These are phyloP conservation scores for Paraurostyla sp. DNA, from an alignment of 73 alveolate species.

Conservation along the genomic window DNA sequence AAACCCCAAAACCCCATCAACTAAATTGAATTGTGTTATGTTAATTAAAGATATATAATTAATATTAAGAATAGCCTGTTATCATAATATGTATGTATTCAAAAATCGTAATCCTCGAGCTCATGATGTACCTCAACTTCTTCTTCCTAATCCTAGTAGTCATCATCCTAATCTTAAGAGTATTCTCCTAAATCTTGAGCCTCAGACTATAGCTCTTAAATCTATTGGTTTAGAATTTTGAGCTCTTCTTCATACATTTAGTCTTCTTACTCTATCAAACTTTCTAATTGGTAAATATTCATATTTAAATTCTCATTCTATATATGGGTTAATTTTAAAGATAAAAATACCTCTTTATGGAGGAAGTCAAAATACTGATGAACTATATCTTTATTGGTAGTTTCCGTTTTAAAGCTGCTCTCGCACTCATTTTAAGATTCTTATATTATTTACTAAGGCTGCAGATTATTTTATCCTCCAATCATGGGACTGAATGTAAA, in stretches of 20 bases:
- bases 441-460: constrained; percentile 1
- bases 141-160: not conserved
- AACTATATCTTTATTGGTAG: constrained; percentile 41
- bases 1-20: too few relatives aligned
- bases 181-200: not conserved
- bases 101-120: not conserved
- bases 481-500: constrained; percentile 53
- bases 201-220: not conserved
- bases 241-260: not conserved
- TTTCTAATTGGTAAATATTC: not conserved
- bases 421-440: constrained; percentile 45
- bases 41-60: too few relatives aligned
- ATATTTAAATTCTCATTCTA: constrained; percentile 14
- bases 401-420: constrained; percentile 50
- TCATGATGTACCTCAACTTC: not conserved
- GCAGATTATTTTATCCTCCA: not conserved
- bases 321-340: too few relatives aligned
- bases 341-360: constrained; percentile 12
- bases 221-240: not conserved
- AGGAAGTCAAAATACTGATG: constrained; percentile 42
- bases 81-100: not conserved
- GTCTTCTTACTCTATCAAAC: not conserved
- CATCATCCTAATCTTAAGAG: not conserved
- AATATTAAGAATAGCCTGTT: too few relatives aligned
- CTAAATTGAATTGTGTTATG: too few relatives aligned